Conservation (phyloP, 1,284 basidiomycete genomes). For the Puccinia coronata region DNA sequence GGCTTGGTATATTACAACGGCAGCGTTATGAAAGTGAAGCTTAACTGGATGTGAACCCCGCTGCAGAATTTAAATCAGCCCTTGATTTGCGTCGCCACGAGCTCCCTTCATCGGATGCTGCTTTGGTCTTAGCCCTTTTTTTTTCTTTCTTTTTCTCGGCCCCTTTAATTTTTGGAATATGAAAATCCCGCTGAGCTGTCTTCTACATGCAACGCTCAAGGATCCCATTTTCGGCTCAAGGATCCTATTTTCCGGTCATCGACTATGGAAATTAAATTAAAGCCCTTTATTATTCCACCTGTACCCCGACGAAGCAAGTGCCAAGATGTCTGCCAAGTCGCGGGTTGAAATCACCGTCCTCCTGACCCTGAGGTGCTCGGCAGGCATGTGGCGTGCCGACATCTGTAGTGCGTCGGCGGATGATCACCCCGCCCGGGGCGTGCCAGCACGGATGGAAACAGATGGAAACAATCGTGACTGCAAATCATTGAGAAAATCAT, state of each 20-base stretch:
- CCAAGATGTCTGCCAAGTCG: no score
- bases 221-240: no score
- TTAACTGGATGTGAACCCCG: no score
- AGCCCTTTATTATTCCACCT: background rate
- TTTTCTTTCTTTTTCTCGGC: background rate
- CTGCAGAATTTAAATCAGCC: background rate
- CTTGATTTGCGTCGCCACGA: background rate
- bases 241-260: no score
- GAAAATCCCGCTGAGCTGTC: background rate
- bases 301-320: no score
- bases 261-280: slow-evolving; percentile 6
- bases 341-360: no score
- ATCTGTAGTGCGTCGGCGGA: background rate
- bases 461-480: background rate
- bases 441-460: background rate
- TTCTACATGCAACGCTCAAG: background rate
- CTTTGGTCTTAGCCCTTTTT: background rate
- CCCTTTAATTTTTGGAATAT: background rate
- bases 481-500: background rate
- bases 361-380: background rate
- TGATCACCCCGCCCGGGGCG: background rate
- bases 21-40: no score
- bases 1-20: no score
- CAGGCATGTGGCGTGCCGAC: background rate
- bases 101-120: background rate